Evolutionary conservation across 768 basidiomycete species (phyloP).

Genomic region (Leccinum boreale): DNA sequence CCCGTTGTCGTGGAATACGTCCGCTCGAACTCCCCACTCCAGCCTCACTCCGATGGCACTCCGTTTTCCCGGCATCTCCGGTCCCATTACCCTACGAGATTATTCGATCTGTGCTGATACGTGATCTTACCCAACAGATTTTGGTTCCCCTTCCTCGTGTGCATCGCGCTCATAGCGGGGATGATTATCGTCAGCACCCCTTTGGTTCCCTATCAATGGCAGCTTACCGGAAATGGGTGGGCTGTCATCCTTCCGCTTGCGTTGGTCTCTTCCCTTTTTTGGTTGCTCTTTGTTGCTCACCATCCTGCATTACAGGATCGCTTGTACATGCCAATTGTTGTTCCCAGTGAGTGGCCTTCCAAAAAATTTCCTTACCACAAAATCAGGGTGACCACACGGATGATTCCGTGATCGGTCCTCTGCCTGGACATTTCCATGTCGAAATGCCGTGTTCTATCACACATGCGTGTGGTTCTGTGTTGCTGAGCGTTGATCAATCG

Average conservation of each 20-base stretch:
- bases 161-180: constrained; percentile 49
- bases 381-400: neutral
- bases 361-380: constrained; percentile 2
- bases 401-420: neutral
- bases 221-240: constrained; percentile 57
- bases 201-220: constrained; percentile 65
- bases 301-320: constrained; percentile 41
- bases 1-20: neutral
- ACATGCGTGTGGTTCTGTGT: neutral
- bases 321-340: constrained; percentile 62
- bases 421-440: constrained; percentile 24
- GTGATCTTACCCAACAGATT: constrained; percentile 21
- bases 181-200: constrained; percentile 57
- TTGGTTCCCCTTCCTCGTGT: constrained; percentile 42
- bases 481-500: constrained; percentile 14
- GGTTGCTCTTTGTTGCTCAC: neutral
- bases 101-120: constrained; percentile 14
- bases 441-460: constrained; percentile 4
- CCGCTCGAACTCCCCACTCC: neutral
- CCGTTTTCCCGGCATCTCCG: neutral
- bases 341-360: constrained; percentile 60
- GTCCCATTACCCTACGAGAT: constrained; percentile 4
- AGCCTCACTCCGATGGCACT: neutral
- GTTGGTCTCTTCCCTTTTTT: constrained; percentile 37
- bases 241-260: constrained; percentile 75